phyloP scores from a whole-genome alignment of 345 rosid genomes.

The Murraya koenigii region DNA sequence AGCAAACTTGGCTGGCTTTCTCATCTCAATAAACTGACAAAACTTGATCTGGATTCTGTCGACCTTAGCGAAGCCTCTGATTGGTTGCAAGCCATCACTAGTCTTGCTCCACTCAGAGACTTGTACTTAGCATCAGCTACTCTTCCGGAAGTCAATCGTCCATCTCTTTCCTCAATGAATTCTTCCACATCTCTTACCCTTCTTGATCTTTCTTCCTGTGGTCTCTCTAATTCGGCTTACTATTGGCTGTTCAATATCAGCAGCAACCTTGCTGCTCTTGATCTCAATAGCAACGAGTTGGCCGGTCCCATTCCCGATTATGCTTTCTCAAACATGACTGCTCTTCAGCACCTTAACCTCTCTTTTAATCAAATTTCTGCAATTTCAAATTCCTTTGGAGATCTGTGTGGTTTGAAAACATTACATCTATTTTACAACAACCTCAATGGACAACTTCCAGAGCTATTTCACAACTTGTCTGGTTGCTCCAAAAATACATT shows the following conservation, averaged over 20 bases:
- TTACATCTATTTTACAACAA: conserved; percentile 9
- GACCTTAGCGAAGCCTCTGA: conserved; percentile 3
- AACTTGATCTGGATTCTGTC: not conserved
- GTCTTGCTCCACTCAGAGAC: conserved; percentile 7
- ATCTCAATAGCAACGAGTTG: conserved; percentile 1
- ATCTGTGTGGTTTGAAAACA: conserved; percentile 15
- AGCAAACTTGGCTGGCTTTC: conserved; percentile 33
- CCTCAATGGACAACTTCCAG: conserved; percentile 3
- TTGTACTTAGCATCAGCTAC: not conserved
- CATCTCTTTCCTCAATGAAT: not conserved
- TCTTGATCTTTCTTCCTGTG: conserved; percentile 3
- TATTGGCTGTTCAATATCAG: conserved; percentile 17
- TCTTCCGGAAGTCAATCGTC: not conserved
- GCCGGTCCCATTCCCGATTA: conserved; percentile 13
- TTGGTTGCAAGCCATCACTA: not conserved
- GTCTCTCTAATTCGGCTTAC: conserved; percentile 8
- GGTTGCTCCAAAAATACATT: conserved; percentile 15
- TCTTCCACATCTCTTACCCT: not conserved
- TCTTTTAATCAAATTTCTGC: not conserved
- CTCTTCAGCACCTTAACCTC: conserved; percentile 14
- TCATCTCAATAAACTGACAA: conserved; percentile 6
- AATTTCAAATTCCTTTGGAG: conserved; percentile 14
- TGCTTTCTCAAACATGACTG: conserved; percentile 12
- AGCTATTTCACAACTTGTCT: conserved; percentile 2
- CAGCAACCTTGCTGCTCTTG: conserved; percentile 9